Evolutionary conservation across 1,139 yeast genomes (phyloP), one percentile per base, ranked within the genome.

Genomic region (Kodamaea ohmeri): DNA sequence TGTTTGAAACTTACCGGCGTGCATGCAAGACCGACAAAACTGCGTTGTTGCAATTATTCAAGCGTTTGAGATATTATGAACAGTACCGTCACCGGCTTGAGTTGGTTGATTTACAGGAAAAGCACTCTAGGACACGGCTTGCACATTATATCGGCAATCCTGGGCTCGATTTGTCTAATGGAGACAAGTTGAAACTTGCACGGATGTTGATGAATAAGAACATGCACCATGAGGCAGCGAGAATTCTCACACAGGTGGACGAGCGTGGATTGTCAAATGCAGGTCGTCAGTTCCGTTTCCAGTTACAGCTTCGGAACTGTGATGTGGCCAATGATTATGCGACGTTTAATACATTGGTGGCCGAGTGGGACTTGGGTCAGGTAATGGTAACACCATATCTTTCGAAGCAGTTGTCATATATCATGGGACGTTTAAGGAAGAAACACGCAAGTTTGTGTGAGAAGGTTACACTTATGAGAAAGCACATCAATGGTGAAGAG

Each of bases 341-440:
- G 3, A 44, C 40, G 3, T 55, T 67, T 41, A 35, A 44, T 8
- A 33, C 45, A 16, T 41, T 45, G 5, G 47, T 70, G 6, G 55
- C 58, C 2, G 38, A 46, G 3, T 70, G 69, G 42, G 65, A 70
- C 1, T 44, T 67, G 3, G 50, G 63, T 30, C 55, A 54, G 2
- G 52, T 59, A 13, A 50, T 53, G 2, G 48, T 68, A n/a, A 61
- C 63, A 31, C 73, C 71, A 2, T 69, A 63, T 44, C 45, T 68
- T 14, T 49, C 56, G 39, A 52, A 57, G 32, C 71, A 68, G 34
- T 58, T 66, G 37, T 51, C 55, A 29, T 55, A 42, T 34, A 49
- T 69, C 12, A 71, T 65, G 40, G 53, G 51, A 32, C 44, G 43
- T 28, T 45, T 67, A 22, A 27, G 26, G 11, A 45, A 44, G 33